Base-by-base conservation (phyloP, 163 green algal species). In the Scenedesmus sp. region DNA sequence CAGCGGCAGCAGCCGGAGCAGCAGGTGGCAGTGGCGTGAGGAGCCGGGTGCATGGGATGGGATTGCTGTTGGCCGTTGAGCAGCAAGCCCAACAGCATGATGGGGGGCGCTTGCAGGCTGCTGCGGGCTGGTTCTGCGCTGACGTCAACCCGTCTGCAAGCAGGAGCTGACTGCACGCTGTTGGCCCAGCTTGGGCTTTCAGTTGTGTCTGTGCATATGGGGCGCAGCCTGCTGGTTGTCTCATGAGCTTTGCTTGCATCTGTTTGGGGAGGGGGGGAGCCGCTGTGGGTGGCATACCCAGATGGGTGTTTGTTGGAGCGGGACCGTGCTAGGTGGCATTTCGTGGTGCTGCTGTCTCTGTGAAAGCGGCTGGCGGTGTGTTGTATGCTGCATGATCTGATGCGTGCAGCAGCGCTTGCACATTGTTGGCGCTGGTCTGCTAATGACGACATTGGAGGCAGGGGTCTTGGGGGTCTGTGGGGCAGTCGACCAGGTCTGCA, bases 1-100 rank as follows among this genome's bases (percentile, higher is more conserved):
- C 33, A 81, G 35, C 72, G 46, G 78, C 42, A 89, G 83, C 83
- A 82, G 83, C 83, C 24, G 49, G 40, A 49, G 68, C 43, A 46
- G 42, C 18, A 37, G 26, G 18, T 70, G n/a, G 65, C 85, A 46
- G 40, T 35, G 78, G 40, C 78, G 2, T 35, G 3, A 51, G 40
- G 78, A 3, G 35, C 3, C 30, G 20, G 65, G 30, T 76, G 65
- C 30, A 18, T 76, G 65, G 22, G 30, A 37, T 65, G 53, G 9
- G 56, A 33, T 7, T 9, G 20, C 22, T 13, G 51, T 18, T 3
- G 7, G 51, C 51, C 22, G 9, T 61, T 18, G 22, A 33, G 56
- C 56, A 33, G 56, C 56, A 22, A 3, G 56, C 22, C 20, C 15
- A 22, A n/a, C n/a, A n/a, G n/a, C 10, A 22, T 15, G 56, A 16